Percentiles rank a stretch among this genome's conserved stretches.
These are phyloP conservation scores for Trichoderma koningii DNA, from an alignment of 2,329 filamentous ascomycete genomes.

Conservation along the genomic window DNA sequence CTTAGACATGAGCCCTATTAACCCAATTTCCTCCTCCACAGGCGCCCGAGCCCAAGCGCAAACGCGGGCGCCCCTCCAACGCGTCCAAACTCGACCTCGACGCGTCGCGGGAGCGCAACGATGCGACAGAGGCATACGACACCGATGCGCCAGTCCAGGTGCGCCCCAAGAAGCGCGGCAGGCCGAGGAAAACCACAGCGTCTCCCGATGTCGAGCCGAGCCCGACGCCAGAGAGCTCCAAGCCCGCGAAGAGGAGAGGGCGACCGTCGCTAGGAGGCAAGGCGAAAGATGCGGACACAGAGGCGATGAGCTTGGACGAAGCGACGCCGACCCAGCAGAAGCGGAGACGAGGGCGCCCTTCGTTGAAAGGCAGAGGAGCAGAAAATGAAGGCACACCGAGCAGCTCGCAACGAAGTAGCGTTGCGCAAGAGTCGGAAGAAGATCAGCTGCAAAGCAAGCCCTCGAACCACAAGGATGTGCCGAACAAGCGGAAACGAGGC, in stretches of 20 bases:
- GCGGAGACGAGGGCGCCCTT: conserved; percentile 42
- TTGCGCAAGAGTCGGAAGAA: conserved; percentile 27
- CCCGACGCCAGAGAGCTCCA: not conserved
- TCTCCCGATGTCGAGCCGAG: not conserved
- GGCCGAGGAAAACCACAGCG: conserved; percentile 24
- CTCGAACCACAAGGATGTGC: conserved; percentile 25
- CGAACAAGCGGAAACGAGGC: conserved; percentile 28
- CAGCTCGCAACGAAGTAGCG: conserved; percentile 21
- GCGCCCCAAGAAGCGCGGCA: conserved; percentile 36
- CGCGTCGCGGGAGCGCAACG: conserved; percentile 34
- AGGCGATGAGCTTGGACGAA: not conserved
- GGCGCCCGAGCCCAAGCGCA: conserved; percentile 44
- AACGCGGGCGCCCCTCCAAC: conserved; percentile 48
- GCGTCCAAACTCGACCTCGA: conserved; percentile 41
- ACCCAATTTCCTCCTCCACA: conserved; percentile 25
- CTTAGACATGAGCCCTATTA: not conserved
- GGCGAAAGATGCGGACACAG: not conserved
- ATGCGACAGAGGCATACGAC: conserved; percentile 29
- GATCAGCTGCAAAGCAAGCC: conserved; percentile 29
- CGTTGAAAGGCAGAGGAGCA: conserved; percentile 30
- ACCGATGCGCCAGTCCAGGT: conserved; percentile 34
- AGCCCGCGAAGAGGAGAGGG: conserved; percentile 35
- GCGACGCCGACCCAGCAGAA: conserved; percentile 33
- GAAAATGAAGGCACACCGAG: conserved; percentile 25
- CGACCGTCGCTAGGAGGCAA: conserved; percentile 32